Evolutionary conservation across 2,329 filamentous ascomycete genomes (phyloP).

Genomic region (Cordyceps cateniannulata): DNA sequence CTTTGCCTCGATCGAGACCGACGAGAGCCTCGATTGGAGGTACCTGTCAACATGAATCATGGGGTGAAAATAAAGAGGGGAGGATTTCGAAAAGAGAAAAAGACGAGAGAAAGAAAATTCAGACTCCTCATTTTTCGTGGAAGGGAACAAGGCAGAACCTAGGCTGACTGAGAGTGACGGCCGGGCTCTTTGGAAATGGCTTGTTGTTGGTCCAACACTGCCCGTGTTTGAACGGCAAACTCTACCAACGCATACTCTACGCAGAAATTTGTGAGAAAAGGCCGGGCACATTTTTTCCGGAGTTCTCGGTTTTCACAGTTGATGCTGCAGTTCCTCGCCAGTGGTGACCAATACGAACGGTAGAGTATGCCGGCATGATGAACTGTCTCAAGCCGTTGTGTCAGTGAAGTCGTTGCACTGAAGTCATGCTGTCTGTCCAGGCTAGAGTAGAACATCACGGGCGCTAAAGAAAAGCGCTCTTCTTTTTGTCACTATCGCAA

Average conservation of each 20-base stretch:
- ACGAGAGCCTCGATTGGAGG: background rate
- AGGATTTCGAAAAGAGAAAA: too few species aligned
- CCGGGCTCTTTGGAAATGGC: too few species aligned
- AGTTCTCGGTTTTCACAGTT: background rate
- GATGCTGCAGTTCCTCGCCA: too few species aligned
- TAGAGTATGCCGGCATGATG: background rate
- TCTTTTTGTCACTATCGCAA: too few species aligned
- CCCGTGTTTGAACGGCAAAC: background rate
- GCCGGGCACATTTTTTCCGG: background rate
- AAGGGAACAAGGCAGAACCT: too few species aligned
- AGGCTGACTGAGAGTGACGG: too few species aligned
- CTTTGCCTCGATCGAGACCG: background rate
- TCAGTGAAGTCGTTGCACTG: background rate
- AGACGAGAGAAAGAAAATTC: background rate
- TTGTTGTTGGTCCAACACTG: background rate
- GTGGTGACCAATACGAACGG: too few species aligned
- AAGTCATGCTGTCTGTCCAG: background rate
- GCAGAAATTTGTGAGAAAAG: background rate
- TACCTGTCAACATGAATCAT: too few species aligned
- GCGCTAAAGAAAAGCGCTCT: too few species aligned
- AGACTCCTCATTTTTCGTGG: too few species aligned
- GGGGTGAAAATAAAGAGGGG: background rate
- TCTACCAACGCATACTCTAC: background rate
- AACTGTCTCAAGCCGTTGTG: too few species aligned
- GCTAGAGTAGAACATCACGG: background rate